Evolutionary conservation across 2,329 filamentous ascomycete species (phyloP).

Genomic region (Juglanconis oblonga): DNA sequence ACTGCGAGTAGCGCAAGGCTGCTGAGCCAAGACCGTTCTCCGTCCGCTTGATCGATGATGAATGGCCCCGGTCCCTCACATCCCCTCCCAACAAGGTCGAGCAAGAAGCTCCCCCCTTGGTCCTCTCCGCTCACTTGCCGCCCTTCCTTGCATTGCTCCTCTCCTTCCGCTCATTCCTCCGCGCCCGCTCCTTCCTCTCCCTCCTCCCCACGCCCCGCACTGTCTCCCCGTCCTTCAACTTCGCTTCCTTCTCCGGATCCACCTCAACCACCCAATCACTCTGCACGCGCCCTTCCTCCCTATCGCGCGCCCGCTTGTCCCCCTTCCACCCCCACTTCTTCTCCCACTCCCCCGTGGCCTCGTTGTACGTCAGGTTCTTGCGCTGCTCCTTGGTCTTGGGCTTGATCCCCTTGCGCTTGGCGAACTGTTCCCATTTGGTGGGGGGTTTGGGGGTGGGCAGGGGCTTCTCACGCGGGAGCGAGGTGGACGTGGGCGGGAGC

Average conservation of each 20-base stretch:
- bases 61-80: too few relatives aligned
- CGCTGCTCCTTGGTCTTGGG: conserved; percentile 77
- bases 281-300: conserved; percentile 46
- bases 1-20: not conserved
- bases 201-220: conserved; percentile 60
- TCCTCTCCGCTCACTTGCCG: conserved; percentile 18
- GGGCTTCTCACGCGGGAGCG: conserved; percentile 87
- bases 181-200: conserved; percentile 66
- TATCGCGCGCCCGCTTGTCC: conserved; percentile 66
- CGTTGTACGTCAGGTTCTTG: conserved; percentile 76
- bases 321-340: conserved; percentile 95
- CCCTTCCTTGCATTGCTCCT: conserved; percentile 60
- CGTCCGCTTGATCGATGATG: not conserved
- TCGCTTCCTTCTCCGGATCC: conserved; percentile 68
- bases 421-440: conserved; percentile 96
- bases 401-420: conserved; percentile 94
- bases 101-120: not conserved
- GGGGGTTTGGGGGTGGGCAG: conserved; percentile 75
- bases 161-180: conserved; percentile 68
- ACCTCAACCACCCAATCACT: conserved; percentile 91
- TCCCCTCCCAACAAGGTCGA: too few relatives aligned
- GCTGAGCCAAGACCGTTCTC: not conserved
- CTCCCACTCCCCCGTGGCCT: conserved; percentile 82
- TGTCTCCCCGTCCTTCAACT: conserved; percentile 59
- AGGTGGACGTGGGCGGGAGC: conserved; percentile 68